Conservation (phyloP, 257 asterid species). For the Solanum okadae region DNA sequence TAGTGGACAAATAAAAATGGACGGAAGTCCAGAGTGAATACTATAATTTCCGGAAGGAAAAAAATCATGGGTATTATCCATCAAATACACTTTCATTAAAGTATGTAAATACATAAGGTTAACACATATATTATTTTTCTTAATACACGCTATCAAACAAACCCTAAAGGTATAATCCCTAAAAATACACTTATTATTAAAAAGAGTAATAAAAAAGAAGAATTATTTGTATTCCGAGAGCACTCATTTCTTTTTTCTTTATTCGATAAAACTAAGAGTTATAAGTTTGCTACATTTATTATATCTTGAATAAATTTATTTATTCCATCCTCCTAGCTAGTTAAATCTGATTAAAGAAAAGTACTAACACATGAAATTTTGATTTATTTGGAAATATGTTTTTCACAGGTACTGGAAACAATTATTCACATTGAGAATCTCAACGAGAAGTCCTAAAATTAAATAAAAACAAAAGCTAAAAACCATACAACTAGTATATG, state of each 20-base stretch:
- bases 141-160: neutral
- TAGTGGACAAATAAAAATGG: too few species aligned
- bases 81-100: too few species aligned
- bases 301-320: neutral
- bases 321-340: neutral
- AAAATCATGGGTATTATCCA: neutral
- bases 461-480: neutral
- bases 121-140: neutral
- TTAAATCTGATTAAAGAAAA: neutral
- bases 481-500: neutral
- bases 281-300: neutral
- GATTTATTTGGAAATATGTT: neutral
- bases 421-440: neutral
- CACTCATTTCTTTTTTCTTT: neutral
- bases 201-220: neutral
- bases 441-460: neutral
- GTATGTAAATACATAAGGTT: neutral
- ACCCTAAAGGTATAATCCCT: neutral
- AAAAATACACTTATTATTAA: neutral
- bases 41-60: neutral
- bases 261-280: neutral
- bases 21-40: fast-evolving
- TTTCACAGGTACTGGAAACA: neutral
- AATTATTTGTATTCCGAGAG: neutral
- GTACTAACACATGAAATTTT: neutral